phyloP scores from a whole-genome alignment of 1,139 yeast species.

The Kodamaea anthophila region DNA sequence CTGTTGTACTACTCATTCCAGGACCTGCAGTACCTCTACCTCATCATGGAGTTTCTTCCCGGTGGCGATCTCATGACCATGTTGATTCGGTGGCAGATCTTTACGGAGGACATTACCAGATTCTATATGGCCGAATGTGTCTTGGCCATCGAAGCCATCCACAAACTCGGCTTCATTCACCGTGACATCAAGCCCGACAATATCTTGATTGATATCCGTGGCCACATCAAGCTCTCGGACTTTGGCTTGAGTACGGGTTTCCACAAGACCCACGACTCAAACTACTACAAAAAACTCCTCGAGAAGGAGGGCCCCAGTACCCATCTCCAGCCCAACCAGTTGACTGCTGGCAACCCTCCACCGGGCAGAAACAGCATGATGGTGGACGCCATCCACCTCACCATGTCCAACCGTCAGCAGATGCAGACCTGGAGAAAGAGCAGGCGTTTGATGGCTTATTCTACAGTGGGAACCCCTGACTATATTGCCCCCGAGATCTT shows the following conservation, averaged over 20 bases:
- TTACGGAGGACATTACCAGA: slow-evolving; percentile 78
- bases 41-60: slow-evolving; percentile 80
- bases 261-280: slow-evolving; percentile 79
- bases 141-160: slow-evolving; percentile 76
- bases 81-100: slow-evolving; percentile 82
- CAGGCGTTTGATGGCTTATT: slow-evolving; percentile 93
- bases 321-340: slow-evolving; percentile 22
- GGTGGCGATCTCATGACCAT: slow-evolving; percentile 87
- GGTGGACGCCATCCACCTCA: slow-evolving; percentile 92
- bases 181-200: slow-evolving; percentile 79
- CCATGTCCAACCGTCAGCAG: slow-evolving; percentile 94
- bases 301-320: slow-evolving; percentile 46
- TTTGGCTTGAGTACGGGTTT: slow-evolving; percentile 83
- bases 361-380: slow-evolving; percentile 66
- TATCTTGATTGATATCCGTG: slow-evolving; percentile 71
- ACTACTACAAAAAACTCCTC: slow-evolving; percentile 64
- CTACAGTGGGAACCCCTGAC: slow-evolving; percentile 98
- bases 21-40: slow-evolving; percentile 66
- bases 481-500: slow-evolving; percentile 98
- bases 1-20: slow-evolving; percentile 77
- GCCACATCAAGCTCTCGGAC: slow-evolving; percentile 73
- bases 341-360: slow-evolving; percentile 13
- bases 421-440: slow-evolving; percentile 98
- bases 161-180: slow-evolving; percentile 73
- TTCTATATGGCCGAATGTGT: slow-evolving; percentile 87